A percentile compares a stretch with the other conserved stretches of the same genome.
These are phyloP conservation scores for Hygrocybe coccinea DNA, from an alignment of 768 basidiomycete genomes.

Conservation along the genomic window DNA sequence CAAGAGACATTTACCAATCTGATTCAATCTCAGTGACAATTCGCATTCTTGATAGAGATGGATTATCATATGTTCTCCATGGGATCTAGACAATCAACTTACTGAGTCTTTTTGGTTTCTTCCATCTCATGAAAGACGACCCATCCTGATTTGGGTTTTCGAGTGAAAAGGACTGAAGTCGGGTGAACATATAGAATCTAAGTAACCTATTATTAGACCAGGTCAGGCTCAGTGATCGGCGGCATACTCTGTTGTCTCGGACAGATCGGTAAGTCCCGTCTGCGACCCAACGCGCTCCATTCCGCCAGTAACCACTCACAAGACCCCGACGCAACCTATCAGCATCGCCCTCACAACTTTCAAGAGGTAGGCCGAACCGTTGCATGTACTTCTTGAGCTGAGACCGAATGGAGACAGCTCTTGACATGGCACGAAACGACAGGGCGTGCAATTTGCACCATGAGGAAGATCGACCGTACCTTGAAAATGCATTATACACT, in stretches of 20 bases:
- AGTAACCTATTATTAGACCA: slow-evolving; percentile 6
- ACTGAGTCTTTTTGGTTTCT: slow-evolving; percentile 94
- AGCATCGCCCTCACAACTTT: slow-evolving; percentile 88
- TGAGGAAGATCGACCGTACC: slow-evolving; percentile 74
- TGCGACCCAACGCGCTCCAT: slow-evolving; percentile 84
- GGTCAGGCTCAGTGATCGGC: not conserved
- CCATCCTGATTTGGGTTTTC: slow-evolving; percentile 88
- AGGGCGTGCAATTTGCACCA: slow-evolving; percentile 94
- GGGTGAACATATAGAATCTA: slow-evolving; percentile 89
- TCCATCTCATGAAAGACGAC: slow-evolving; percentile 94
- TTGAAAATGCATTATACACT: slow-evolving; percentile 93
- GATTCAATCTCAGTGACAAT: slow-evolving; percentile 92
- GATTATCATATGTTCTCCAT: slow-evolving; percentile 8
- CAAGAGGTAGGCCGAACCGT: slow-evolving; percentile 74
- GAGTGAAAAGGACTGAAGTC: slow-evolving; percentile 87
- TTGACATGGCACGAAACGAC: slow-evolving; percentile 89
- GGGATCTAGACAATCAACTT: slow-evolving; percentile 23
- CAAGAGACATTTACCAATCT: slow-evolving; percentile 64
- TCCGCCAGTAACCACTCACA: slow-evolving; percentile 89
- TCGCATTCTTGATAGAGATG: slow-evolving; percentile 57
- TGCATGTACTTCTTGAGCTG: slow-evolving; percentile 95
- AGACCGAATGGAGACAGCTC: slow-evolving; percentile 90
- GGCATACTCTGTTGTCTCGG: slow-evolving; percentile 70
- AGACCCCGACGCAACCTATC: slow-evolving; percentile 81
- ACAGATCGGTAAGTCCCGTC: slow-evolving; percentile 93